phyloP scores from a whole-genome alignment of 257 asterid species.

The Scutellaria minor region DNA sequence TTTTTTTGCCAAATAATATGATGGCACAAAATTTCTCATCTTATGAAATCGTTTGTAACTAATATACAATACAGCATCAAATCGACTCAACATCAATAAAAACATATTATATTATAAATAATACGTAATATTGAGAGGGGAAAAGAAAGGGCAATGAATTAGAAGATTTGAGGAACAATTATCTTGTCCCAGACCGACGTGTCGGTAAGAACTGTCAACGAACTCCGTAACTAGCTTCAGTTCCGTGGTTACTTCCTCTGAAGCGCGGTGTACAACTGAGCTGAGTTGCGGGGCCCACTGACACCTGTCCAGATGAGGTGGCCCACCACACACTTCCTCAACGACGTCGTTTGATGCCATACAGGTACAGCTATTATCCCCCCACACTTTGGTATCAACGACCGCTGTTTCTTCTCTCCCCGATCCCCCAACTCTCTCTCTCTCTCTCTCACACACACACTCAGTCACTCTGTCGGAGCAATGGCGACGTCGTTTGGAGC shows the following conservation, averaged over 20 bases:
- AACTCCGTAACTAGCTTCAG: constrained; percentile 2
- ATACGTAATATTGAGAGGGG: too few relatives aligned
- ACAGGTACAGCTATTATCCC: constrained; percentile 35
- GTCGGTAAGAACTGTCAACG: constrained; percentile 11
- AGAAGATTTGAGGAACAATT: too few relatives aligned
- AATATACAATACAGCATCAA: neutral
- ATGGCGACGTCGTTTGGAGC: constrained; percentile 82
- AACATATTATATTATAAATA: too few relatives aligned
- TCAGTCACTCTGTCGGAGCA: constrained; percentile 25
- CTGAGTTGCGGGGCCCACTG: constrained; percentile 30
- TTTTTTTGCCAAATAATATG: too few relatives aligned
- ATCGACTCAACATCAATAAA: too few relatives aligned
- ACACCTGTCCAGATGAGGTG: constrained; percentile 38
- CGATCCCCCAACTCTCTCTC: constrained; percentile 37
- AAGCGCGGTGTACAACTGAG: constrained; percentile 33
- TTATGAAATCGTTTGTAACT: too few relatives aligned
- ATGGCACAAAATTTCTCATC: too few relatives aligned
- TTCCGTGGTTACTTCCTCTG: constrained; percentile 26
- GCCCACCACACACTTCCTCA: constrained; percentile 23
- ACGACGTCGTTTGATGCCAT: constrained; percentile 46
- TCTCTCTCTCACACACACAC: neutral
- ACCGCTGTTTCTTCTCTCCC: constrained; percentile 36
- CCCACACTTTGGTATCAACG: constrained; percentile 64
- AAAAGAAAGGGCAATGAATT: too few relatives aligned
- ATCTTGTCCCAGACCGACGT: neutral